phyloP scores from a whole-genome alignment of 2,329 filamentous ascomycete species.

The Aureobasidium sp. region DNA sequence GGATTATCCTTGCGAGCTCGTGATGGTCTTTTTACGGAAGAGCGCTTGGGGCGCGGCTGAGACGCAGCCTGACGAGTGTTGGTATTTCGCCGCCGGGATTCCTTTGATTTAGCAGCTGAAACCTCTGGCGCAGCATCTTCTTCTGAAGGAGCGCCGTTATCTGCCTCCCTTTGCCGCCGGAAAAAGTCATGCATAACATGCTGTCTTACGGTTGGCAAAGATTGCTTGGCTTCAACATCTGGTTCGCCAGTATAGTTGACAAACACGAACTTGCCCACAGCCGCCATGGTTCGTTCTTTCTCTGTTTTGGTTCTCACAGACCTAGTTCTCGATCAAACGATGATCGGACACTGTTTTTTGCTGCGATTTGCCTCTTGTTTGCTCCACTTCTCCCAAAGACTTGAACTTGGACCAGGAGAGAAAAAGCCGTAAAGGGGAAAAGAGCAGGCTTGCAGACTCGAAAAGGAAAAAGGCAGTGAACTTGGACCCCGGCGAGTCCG shows the following conservation, averaged over 20 bases:
- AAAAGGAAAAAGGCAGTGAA: slow-evolving; percentile 15
- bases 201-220: slow-evolving; percentile 13
- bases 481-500: slow-evolving; percentile 11
- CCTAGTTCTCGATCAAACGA: background rate
- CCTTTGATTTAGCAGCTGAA: slow-evolving; percentile 3
- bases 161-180: slow-evolving; percentile 12
- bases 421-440: slow-evolving; percentile 13
- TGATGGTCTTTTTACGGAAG: slow-evolving; percentile 8
- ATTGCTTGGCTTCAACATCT: slow-evolving; percentile 13
- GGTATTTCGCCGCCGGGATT: slow-evolving; percentile 9
- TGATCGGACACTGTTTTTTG: slow-evolving; percentile 2
- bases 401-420: background rate
- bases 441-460: slow-evolving; percentile 5
- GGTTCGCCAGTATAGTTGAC: slow-evolving; percentile 15
- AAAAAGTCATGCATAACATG: slow-evolving; percentile 16
- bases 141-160: slow-evolving; percentile 6
- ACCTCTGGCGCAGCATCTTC: slow-evolving; percentile 3
- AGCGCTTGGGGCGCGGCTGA: slow-evolving; percentile 11
- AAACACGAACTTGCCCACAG: slow-evolving; percentile 13
- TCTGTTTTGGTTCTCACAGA: slow-evolving; percentile 1
- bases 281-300: slow-evolving; percentile 11
- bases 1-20: background rate
- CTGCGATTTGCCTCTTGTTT: slow-evolving; percentile 9
- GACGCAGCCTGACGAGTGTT: slow-evolving; percentile 13
- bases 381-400: slow-evolving; percentile 2